Base-by-base conservation (phyloP, 176 grass and related monocot species). In the Saccharum spontaneum region DNA sequence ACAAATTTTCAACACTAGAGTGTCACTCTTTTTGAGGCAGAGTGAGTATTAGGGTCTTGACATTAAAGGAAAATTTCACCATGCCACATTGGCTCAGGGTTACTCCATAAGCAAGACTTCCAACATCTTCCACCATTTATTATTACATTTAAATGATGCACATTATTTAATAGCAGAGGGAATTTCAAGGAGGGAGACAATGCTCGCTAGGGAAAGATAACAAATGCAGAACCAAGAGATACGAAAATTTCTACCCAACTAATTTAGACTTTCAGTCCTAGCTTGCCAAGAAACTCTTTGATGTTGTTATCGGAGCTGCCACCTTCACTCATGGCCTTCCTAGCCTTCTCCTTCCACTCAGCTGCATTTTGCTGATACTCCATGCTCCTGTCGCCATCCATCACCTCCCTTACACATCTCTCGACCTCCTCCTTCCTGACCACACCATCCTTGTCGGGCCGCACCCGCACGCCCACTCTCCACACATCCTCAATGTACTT, bases 401-500 rank as follows among this genome's bases (percentile, higher is more conserved):
- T 87, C 23, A 87, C 79, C 79, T 77, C 72, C 49, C 30, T 44
- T 2, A 87, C 9, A 1, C 79, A 28, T 24, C 86, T 77, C 72
- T 82, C 63, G 0, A 87, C 28, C 72, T 87, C 86, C 79, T 69
- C 72, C 63, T 36, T 82, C 79, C 13, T 76, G 2, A 82, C 62
- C 13, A 62, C 10, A 10, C 69, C 86, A 5, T 49, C 7, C 5
- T 6, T 30, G 65, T 48, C 79, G 3, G 49, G 33, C 18, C 75
- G 80, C 38, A 26, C 90, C 31, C 87, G 69, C 69, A 88, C 59
- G 4, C 94, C 91, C 2, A 90, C 85, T 1, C 38, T 6, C 94
- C 94, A 97, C 72, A 88, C 87, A 4, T 76, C 89, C 84, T 94
- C 67, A 10, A 92, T 44, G 67, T 97, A 97, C 68, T 84, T 88